Evolutionary conservation across 2,329 filamentous ascomycete species (phyloP), one percentile per base, ranked within the genome.

Genomic region (Alternaria arbusti): DNA sequence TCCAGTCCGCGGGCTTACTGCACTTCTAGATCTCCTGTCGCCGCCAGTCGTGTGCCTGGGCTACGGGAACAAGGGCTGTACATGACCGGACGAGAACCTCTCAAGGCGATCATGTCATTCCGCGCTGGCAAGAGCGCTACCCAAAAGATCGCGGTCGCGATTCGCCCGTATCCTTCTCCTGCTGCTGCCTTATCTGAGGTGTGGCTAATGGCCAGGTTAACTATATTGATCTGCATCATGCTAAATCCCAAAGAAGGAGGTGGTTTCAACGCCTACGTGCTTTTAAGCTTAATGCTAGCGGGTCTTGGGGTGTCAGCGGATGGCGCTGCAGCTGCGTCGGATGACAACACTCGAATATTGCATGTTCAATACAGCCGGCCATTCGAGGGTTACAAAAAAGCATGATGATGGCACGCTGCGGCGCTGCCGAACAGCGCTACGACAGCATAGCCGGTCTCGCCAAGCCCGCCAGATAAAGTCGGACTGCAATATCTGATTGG

Each of bases 231-330:
- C 66, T 70, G 70, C 73, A 67, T 65, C 57, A 47, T 63, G 46
- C 59, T 69, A 69, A 55, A 46, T 68, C 72, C 62, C 25, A 72
- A 76, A 66, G 43, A 65, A 75, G 77, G 73, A 78, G 75, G 74
- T 77, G 70, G 54, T 69, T 70, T 67, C 26, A 55, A 30, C 54
- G 62, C 60, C 70, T 71, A 52, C 67, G 70, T 74, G 70, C 71
- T 73, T 74, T 74, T 74, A 77, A 77, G 75, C 75, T 77, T 75
- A 75, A 73, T 61, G 70, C 74, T 74, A 77, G 69, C 63, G 64
- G 58, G 45, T 63, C 67, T 67, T 63, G 63, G 62, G 45, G 61
- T 65, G 68, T 71, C 66, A 72, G 64, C 62, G 54, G 73, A 66
- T 54, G 51, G 57, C 28, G 30, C 50, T 23, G 26, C 26, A 26